Conservation (phyloP, 192 early-diverging fungal genomes). For the Diversispora epigaea region DNA sequence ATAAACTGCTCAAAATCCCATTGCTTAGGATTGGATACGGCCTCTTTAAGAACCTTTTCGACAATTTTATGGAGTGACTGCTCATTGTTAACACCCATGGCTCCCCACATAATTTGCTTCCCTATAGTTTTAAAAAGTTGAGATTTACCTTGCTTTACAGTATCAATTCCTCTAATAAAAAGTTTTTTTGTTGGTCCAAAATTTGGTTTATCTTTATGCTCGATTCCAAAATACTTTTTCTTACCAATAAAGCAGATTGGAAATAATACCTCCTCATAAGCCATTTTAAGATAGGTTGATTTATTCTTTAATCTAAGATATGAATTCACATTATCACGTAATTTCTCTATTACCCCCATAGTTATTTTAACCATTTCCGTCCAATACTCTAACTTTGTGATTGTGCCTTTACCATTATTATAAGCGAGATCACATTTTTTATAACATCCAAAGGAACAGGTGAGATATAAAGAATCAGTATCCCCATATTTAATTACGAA, state of each 20-base stretch:
- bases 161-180: too few relatives aligned
- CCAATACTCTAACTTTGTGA: not conserved
- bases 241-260: too few relatives aligned
- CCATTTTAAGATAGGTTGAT: slow-evolving; percentile 17
- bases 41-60: not conserved
- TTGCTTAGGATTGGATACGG: too few relatives aligned
- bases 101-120: not conserved
- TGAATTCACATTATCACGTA: not conserved
- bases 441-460: not conserved
- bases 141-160: too few relatives aligned
- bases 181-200: too few relatives aligned
- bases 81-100: slow-evolving; percentile 3
- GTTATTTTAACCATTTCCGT: slow-evolving; percentile 23
- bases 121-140: too few relatives aligned
- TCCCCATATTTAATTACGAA: slow-evolving; percentile 1
- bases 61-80: not conserved
- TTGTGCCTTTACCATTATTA: not conserved
- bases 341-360: slow-evolving; percentile 13
- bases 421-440: slow-evolving; percentile 9
- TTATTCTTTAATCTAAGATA: slow-evolving; percentile 16
- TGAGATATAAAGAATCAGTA: slow-evolving; percentile 25
- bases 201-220: too few relatives aligned
- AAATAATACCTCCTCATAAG: slow-evolving; percentile 22
- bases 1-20: slow-evolving; percentile 9
- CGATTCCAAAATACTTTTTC: too few relatives aligned